A percentile compares a stretch with the other conserved stretches of the same genome.
Conservation (phyloP, 2,329 filamentous ascomycete species). For the Fusarium newnesense region DNA sequence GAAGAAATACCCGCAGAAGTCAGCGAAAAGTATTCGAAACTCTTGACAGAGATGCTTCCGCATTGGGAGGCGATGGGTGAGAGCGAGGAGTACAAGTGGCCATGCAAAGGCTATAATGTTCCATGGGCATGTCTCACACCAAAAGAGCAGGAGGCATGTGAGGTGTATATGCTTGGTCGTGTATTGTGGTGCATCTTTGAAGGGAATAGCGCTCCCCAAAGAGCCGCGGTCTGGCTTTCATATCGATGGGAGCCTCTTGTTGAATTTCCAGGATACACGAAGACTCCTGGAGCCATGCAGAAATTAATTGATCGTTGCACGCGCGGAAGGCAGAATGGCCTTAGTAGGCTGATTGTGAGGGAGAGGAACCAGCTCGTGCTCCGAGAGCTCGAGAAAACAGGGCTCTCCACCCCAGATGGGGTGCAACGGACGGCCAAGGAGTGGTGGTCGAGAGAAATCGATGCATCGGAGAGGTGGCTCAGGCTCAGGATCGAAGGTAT, state of each 20-base stretch:
- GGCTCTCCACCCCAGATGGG: conserved; percentile 49
- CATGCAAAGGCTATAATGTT: conserved; percentile 63
- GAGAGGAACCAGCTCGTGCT: conserved; percentile 59
- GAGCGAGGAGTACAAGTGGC: conserved; percentile 59
- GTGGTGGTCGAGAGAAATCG: conserved; percentile 63
- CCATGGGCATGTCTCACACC: conserved; percentile 65
- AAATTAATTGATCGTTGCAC: conserved; percentile 64
- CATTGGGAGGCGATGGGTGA: conserved; percentile 55
- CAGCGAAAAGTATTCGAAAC: conserved; percentile 53
- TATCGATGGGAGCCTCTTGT: conserved; percentile 65
- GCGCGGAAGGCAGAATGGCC: conserved; percentile 55
- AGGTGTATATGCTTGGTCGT: conserved; percentile 71
- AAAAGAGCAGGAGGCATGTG: conserved; percentile 65
- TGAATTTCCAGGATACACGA: conserved; percentile 64
- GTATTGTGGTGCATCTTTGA: conserved; percentile 73
- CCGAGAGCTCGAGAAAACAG: conserved; percentile 46
- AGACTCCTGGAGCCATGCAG: conserved; percentile 58
- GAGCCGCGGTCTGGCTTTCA: conserved; percentile 67
- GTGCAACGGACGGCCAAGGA: conserved; percentile 52
- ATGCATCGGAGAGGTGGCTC: conserved; percentile 60
- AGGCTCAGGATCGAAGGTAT: conserved; percentile 51
- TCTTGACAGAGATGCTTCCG: conserved; percentile 58
- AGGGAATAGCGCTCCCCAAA: conserved; percentile 67
- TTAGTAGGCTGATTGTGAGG: conserved; percentile 58
- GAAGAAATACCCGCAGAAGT: conserved; percentile 56